A percentile compares a stretch with the other conserved stretches of the same genome.
phyloP scores from a whole-genome alignment of 768 basidiomycete species.

The Ramaria sp. region DNA sequence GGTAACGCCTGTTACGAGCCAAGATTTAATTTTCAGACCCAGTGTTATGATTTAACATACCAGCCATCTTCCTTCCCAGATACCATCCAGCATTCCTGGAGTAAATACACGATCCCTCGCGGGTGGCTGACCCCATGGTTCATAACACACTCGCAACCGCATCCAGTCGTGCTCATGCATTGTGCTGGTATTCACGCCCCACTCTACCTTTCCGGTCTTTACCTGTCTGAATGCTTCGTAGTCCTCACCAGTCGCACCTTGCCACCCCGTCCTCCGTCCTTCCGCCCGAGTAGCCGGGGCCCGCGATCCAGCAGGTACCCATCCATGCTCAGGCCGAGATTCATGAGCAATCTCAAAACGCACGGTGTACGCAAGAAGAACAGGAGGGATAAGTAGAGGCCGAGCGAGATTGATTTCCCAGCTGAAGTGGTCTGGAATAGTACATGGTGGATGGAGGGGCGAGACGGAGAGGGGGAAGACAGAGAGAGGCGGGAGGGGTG shows the following conservation, averaged over 20 bases:
- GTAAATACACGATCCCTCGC: constrained; percentile 25
- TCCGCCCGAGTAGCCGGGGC: constrained; percentile 22
- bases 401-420: constrained; percentile 29
- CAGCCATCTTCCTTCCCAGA: constrained; percentile 54
- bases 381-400: constrained; percentile 25
- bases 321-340: constrained; percentile 16
- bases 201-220: background rate
- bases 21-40: background rate
- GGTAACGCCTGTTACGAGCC: background rate
- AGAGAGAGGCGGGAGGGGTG: constrained; percentile 54
- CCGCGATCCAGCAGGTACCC: constrained; percentile 19
- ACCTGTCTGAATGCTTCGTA: constrained; percentile 27
- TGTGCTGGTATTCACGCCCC: constrained; percentile 22
- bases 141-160: constrained; percentile 36
- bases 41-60: constrained; percentile 27
- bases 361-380: constrained; percentile 26
- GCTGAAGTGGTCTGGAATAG: constrained; percentile 25
- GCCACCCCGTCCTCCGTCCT: constrained; percentile 19
- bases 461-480: constrained; percentile 33
- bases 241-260: constrained; percentile 30
- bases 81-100: constrained; percentile 41
- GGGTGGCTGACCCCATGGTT: constrained; percentile 20
- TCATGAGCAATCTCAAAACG: constrained; percentile 17
- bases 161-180: constrained; percentile 51
- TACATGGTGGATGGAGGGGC: constrained; percentile 10